A percentile compares a stretch with the other conserved stretches of the same genome.
These are phyloP conservation scores for Fusarium xyrophilum DNA, from an alignment of 2,329 filamentous ascomycete genomes.

Conservation along the genomic window DNA sequence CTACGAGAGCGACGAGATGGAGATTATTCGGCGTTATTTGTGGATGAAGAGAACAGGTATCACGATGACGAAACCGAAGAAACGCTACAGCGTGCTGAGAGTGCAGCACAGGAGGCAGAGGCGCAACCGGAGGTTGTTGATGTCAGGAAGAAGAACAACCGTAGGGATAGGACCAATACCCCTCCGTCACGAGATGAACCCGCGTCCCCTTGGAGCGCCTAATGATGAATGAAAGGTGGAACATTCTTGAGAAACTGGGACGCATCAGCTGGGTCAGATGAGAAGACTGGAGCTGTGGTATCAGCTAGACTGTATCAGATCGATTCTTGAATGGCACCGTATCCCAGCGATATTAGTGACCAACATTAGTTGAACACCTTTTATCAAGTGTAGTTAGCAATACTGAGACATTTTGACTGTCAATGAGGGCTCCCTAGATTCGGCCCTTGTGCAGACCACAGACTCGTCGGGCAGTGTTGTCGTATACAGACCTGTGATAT, in stretches of 20 bases:
- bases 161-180: constrained; percentile 37
- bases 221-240: background rate
- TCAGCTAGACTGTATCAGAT: background rate
- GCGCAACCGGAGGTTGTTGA: constrained; percentile 34
- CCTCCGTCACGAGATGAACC: constrained; percentile 32
- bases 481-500: background rate
- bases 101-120: constrained; percentile 10
- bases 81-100: background rate
- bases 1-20: constrained; percentile 27
- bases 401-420: background rate
- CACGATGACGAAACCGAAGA: constrained; percentile 40
- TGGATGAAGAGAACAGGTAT: constrained; percentile 39
- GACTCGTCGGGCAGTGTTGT: background rate
- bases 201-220: constrained; percentile 25
- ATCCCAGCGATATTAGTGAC: background rate
- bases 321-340: background rate
- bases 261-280: background rate
- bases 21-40: constrained; percentile 33
- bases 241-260: background rate
- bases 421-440: background rate
- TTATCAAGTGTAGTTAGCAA: background rate
- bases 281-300: background rate
- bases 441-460: background rate
- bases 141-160: constrained; percentile 33
- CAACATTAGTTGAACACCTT: background rate